Conservation (phyloP, 2,329 filamentous ascomycete species). For the Calonectria multiphialidica region DNA sequence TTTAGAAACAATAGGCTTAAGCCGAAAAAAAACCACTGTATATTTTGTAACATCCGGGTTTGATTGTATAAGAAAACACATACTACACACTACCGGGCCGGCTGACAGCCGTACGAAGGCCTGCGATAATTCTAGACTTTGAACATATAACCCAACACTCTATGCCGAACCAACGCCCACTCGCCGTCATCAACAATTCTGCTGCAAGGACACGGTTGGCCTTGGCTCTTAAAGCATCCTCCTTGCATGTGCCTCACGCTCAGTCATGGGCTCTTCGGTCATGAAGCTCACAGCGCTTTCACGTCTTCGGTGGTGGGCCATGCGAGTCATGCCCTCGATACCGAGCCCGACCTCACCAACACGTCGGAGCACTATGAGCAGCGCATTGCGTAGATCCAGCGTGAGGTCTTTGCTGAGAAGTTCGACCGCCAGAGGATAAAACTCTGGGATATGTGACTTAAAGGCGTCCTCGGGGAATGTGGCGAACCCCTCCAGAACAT, state of each 20-base stretch:
- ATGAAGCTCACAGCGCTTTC: conserved; percentile 55
- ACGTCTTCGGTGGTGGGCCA: conserved; percentile 49
- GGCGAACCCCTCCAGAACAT: conserved; percentile 93
- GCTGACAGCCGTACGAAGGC: conserved; percentile 24
- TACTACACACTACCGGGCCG: conserved; percentile 37
- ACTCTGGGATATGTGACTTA: conserved; percentile 80
- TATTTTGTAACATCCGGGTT: conserved; percentile 36
- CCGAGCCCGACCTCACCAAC: conserved; percentile 83
- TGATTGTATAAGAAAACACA: conserved; percentile 25
- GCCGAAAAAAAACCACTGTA: conserved; percentile 18
- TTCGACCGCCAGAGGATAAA: conserved; percentile 89
- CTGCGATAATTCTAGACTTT: conserved; percentile 34
- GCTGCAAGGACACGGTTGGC: conserved; percentile 7
- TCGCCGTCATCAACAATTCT: conserved; percentile 27
- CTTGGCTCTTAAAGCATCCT: conserved; percentile 48
- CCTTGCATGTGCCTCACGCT: conserved; percentile 49
- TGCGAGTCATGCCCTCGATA: conserved; percentile 62
- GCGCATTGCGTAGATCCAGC: conserved; percentile 79
- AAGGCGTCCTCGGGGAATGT: conserved; percentile 87
- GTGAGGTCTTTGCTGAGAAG: conserved; percentile 86
- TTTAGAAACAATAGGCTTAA: not conserved
- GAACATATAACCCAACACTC: conserved; percentile 43
- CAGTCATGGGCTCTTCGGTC: conserved; percentile 44
- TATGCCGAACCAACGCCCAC: conserved; percentile 47
- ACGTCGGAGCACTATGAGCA: conserved; percentile 82